phyloP scores from a whole-genome alignment of 805 yeast genomes.

The Yarrowia phangngaensis region DNA sequence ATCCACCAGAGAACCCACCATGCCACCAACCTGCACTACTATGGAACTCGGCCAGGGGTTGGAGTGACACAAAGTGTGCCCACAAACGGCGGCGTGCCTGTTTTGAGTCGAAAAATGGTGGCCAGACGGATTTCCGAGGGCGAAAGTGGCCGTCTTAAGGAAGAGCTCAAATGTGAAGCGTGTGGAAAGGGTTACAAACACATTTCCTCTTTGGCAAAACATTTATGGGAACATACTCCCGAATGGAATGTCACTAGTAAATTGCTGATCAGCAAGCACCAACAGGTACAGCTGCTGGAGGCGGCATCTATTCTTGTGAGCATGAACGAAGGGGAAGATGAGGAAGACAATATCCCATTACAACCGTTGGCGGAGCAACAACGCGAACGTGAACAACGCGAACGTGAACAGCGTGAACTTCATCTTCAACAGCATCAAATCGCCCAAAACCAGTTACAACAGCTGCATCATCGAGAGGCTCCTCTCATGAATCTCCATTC shows the following conservation, averaged over 20 bases:
- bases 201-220: conserved; percentile 81
- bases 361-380: neutral
- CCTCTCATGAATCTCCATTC: conserved; percentile 13
- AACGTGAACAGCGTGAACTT: conserved; percentile 11
- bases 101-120: conserved; percentile 51
- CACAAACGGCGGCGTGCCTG: conserved; percentile 27
- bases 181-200: conserved; percentile 92
- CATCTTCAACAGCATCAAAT: conserved; percentile 16
- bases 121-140: conserved; percentile 82
- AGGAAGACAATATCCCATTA: too few species aligned
- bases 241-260: conserved; percentile 88
- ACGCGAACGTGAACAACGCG: conserved; percentile 5
- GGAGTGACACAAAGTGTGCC: conserved; percentile 30
- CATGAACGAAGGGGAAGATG: conserved; percentile 50
- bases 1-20: conserved; percentile 25
- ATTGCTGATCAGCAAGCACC: conserved; percentile 77
- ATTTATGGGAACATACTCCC: conserved; percentile 91
- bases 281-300: conserved; percentile 77
- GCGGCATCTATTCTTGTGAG: conserved; percentile 70
- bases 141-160: conserved; percentile 78
- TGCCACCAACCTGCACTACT: conserved; percentile 22
- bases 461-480: conserved; percentile 15
- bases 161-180: conserved; percentile 81
- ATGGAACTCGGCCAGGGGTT: conserved; percentile 11
- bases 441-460: conserved; percentile 17